A percentile compares a stretch with the other conserved stretches of the same genome.
Conservation (phyloP, 1,139 yeast species). For the Spathaspora sp. region DNA sequence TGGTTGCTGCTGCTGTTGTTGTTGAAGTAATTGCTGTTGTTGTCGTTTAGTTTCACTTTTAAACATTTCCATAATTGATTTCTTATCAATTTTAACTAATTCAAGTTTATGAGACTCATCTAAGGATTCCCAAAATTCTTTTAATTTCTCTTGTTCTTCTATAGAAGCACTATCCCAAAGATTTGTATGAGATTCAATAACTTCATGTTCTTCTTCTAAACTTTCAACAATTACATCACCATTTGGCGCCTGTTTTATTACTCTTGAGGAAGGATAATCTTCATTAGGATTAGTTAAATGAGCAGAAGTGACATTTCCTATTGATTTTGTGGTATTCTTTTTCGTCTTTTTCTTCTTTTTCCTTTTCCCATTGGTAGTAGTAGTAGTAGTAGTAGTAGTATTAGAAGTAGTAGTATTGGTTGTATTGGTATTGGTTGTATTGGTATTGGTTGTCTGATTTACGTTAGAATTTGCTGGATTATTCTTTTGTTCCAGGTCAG, state of each 20-base stretch:
- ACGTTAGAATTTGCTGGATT: conserved; percentile 1
- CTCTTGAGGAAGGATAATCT: conserved; percentile 71
- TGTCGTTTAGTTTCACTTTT: conserved; percentile 31
- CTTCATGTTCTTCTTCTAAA: conserved; percentile 24
- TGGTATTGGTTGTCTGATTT: neutral
- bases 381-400: no score
- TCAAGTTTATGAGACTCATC: conserved; percentile 59
- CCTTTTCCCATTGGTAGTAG: no score
- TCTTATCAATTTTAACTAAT: conserved; percentile 67
- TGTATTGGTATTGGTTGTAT: neutral
- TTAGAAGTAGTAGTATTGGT: no score
- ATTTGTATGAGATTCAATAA: conserved; percentile 20
- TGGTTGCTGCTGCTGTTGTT: no score
- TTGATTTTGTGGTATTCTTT: conserved; percentile 18
- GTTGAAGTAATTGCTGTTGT: conserved; percentile 13
- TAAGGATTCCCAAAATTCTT: conserved; percentile 70
- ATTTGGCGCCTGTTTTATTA: conserved; percentile 68
- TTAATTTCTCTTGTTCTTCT: conserved; percentile 61
- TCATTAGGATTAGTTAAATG: conserved; percentile 55
- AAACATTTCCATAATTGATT: conserved; percentile 65
- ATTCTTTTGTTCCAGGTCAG: neutral
- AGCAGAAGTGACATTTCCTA: conserved; percentile 24
- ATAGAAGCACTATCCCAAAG: conserved; percentile 60
- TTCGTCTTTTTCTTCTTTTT: conserved; percentile 38
- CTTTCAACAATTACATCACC: conserved; percentile 72